Evolutionary conservation across 768 basidiomycete species (phyloP).

Genomic region (Boletellus emodensis): DNA sequence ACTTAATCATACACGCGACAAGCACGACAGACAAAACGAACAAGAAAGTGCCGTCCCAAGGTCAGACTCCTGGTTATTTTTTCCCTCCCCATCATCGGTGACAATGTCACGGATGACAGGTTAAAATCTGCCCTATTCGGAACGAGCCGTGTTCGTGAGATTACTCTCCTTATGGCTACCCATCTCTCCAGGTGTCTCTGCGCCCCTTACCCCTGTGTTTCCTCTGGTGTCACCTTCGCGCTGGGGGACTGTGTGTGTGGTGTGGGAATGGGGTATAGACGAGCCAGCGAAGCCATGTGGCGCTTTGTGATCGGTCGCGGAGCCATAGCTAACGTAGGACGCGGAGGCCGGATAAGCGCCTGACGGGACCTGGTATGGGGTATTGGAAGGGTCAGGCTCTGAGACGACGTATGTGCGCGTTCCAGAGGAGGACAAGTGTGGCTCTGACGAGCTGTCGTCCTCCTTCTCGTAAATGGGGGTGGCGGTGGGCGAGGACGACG

Average conservation of each 20-base stretch:
- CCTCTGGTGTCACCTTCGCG: slow-evolving; percentile 40
- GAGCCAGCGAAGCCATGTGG: slow-evolving; percentile 44
- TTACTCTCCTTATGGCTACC: slow-evolving; percentile 40
- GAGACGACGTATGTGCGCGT: slow-evolving; percentile 70
- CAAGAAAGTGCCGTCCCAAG: not conserved
- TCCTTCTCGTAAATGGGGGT: slow-evolving; percentile 58
- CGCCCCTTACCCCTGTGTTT: slow-evolving; percentile 43
- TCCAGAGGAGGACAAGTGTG: slow-evolving; percentile 40
- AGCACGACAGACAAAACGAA: slow-evolving; percentile 7
- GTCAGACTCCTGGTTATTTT: not conserved
- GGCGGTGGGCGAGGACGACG: slow-evolving; percentile 29
- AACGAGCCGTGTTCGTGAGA: slow-evolving; percentile 41
- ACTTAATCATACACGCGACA: slow-evolving; percentile 25
- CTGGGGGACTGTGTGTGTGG: slow-evolving; percentile 28
- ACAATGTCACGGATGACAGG: slow-evolving; percentile 40
- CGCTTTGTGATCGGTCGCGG: slow-evolving; percentile 36
- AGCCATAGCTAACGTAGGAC: slow-evolving; percentile 41
- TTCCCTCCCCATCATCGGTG: slow-evolving; percentile 43
- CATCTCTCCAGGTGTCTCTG: slow-evolving; percentile 44
- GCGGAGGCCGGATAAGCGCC: slow-evolving; percentile 59
- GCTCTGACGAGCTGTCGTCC: slow-evolving; percentile 47
- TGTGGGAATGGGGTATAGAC: slow-evolving; percentile 38
- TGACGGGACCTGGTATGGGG: slow-evolving; percentile 65
- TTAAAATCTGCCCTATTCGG: slow-evolving; percentile 38
- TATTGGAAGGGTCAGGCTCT: slow-evolving; percentile 59